Evolutionary conservation across 805 yeast genomes (phyloP).

Genomic region (Candida golubevii): DNA sequence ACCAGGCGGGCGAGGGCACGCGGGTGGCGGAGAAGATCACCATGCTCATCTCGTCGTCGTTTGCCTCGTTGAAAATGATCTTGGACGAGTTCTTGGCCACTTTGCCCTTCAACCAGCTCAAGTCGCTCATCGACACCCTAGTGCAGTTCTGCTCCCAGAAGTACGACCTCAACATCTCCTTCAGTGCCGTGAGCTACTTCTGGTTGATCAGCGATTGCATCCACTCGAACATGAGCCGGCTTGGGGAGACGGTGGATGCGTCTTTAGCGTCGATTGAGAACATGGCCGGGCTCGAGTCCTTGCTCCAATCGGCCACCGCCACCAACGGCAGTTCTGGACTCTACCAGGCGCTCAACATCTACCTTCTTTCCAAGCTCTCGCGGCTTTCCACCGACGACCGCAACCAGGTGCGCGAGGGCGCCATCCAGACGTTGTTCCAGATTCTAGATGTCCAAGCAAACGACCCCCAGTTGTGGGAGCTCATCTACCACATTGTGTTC

Average conservation of each 20-base stretch:
- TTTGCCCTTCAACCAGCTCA: constrained; percentile 63
- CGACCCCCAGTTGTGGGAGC: constrained; percentile 56
- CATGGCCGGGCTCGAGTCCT: constrained; percentile 6
- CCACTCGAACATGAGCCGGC: constrained; percentile 15
- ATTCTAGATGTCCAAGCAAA: constrained; percentile 36
- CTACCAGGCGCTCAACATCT: constrained; percentile 52
- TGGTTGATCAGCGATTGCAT: constrained; percentile 85
- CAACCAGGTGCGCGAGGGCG: constrained; percentile 82
- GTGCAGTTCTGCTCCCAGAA: constrained; percentile 67
- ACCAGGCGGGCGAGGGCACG: constrained; percentile 16
- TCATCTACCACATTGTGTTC: constrained; percentile 62
- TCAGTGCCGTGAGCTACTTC: constrained; percentile 85
- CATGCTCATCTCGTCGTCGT: constrained; percentile 60
- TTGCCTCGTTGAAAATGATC: constrained; percentile 76
- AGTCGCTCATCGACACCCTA: constrained; percentile 65
- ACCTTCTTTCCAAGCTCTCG: constrained; percentile 50
- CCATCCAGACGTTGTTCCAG: constrained; percentile 83
- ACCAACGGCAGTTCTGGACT: constrained; percentile 4
- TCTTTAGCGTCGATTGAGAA: constrained; percentile 1
- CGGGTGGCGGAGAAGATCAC: constrained; percentile 45
- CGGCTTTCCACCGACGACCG: constrained; percentile 60
- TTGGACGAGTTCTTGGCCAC: constrained; percentile 79
- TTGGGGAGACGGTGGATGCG: neutral
- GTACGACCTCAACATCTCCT: constrained; percentile 78
- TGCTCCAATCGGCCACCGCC: constrained; percentile 2